phyloP scores from a whole-genome alignment of 2,329 filamentous ascomycete species.

The Exophiala calicioides region DNA sequence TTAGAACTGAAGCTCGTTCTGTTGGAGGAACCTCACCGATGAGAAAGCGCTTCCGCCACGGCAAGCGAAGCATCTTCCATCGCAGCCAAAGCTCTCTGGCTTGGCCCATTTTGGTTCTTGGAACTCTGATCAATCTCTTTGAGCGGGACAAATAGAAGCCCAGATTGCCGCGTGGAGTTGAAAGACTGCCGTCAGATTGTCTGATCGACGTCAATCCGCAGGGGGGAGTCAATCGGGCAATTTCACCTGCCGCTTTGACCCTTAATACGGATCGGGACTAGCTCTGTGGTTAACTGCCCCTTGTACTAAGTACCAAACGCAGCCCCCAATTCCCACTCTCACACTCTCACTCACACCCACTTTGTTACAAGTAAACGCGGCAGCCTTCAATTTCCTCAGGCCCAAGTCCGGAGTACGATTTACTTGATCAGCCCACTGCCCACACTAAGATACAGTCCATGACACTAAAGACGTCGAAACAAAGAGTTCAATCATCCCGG shows the following conservation, averaged over 20 bases:
- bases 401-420: too few relatives aligned
- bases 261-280: too few relatives aligned
- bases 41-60: constrained; percentile 63
- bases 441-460: too few relatives aligned
- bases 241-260: background rate
- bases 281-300: too few relatives aligned
- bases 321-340: too few relatives aligned
- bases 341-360: too few relatives aligned
- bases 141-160: too few relatives aligned
- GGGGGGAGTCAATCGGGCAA: constrained; percentile 7
- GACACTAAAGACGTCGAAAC: background rate
- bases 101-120: constrained; percentile 38
- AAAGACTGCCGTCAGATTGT: constrained; percentile 12
- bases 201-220: constrained; percentile 25
- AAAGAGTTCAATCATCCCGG: background rate
- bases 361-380: too few relatives aligned
- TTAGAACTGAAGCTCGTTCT: background rate
- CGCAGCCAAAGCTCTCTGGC: constrained; percentile 58
- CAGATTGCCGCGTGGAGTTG: background rate
- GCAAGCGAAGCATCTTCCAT: constrained; percentile 64
- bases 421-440: too few relatives aligned
- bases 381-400: background rate
- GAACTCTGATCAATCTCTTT: too few relatives aligned
- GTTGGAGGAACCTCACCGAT: constrained; percentile 49
- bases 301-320: too few relatives aligned